Percentiles rank a stretch among this genome's conserved stretches.
These are phyloP conservation scores for Plantago elongata DNA, from an alignment of 257 asterid species.

Conservation along the genomic window DNA sequence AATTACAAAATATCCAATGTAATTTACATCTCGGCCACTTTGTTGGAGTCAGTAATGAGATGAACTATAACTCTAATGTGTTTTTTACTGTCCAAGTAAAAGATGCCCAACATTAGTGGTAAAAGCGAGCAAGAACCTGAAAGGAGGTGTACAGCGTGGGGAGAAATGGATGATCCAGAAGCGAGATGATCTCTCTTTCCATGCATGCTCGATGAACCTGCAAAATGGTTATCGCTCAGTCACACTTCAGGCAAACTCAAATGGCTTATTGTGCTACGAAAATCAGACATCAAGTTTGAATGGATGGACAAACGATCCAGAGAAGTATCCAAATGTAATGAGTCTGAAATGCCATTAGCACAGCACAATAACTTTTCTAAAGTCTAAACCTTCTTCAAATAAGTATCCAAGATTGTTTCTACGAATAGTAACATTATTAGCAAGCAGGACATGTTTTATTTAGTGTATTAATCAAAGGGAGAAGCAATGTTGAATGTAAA, in stretches of 20 bases:
- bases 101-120: too few species aligned
- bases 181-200: constrained; percentile 88
- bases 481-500: too few species aligned
- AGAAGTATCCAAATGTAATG: neutral
- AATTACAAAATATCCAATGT: constrained; percentile 10
- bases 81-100: neutral
- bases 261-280: neutral
- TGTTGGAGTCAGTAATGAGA: neutral
- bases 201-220: constrained; percentile 98
- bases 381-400: constrained; percentile 5
- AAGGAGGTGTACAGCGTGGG: constrained; percentile 86
- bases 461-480: too few species aligned
- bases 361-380: neutral
- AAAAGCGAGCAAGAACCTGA: constrained; percentile 53
- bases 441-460: too few species aligned
- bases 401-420: neutral
- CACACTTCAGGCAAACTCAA: neutral
- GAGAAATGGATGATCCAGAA: constrained; percentile 96
- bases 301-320: neutral
- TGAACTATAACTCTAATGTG: too few species aligned
- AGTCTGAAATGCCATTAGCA: neutral
- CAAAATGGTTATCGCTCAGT: constrained; percentile 18
- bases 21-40: constrained; percentile 4
- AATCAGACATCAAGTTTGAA: neutral
- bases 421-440: too few species aligned